Evolutionary conservation across 345 rosid genomes (phyloP).

Genomic region (Gossypium sturtianum): DNA sequence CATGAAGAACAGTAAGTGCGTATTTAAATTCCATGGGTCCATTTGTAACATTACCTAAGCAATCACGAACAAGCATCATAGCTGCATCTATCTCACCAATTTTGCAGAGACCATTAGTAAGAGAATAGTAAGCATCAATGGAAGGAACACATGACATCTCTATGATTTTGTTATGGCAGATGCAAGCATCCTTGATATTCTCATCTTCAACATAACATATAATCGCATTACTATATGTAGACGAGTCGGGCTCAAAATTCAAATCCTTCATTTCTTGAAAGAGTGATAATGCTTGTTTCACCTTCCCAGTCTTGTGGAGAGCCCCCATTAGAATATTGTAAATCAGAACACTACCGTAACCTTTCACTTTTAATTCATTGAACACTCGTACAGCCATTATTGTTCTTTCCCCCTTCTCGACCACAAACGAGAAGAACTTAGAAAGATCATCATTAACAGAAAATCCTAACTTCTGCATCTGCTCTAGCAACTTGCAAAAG

Average conservation of each 20-base stretch:
- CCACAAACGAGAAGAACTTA: constrained; percentile 49
- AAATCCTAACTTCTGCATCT: constrained; percentile 50
- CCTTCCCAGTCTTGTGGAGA: constrained; percentile 42
- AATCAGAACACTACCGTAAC: constrained; percentile 48
- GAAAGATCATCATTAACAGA: constrained; percentile 51
- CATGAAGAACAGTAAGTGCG: constrained; percentile 47
- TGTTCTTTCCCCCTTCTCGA: constrained; percentile 40
- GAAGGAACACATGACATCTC: constrained; percentile 68
- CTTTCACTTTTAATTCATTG: constrained; percentile 48
- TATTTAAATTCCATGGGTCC: constrained; percentile 85
- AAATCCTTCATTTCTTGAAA: constrained; percentile 45
- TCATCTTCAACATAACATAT: constrained; percentile 49
- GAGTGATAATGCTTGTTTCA: constrained; percentile 54
- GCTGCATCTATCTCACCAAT: constrained; percentile 80
- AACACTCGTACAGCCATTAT: constrained; percentile 56
- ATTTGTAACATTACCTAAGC: constrained; percentile 59
- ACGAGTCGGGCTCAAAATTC: constrained; percentile 48
- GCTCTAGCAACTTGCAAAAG: constrained; percentile 45
- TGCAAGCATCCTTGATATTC: constrained; percentile 58
- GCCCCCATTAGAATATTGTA: constrained; percentile 67
- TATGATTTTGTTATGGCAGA: constrained; percentile 61
- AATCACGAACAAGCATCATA: constrained; percentile 78
- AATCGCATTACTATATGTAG: constrained; percentile 49
- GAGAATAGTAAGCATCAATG: constrained; percentile 56
- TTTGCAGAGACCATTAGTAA: constrained; percentile 63